phyloP scores from a whole-genome alignment of 306 rosid genomes.

The Inga oerstediana region DNA sequence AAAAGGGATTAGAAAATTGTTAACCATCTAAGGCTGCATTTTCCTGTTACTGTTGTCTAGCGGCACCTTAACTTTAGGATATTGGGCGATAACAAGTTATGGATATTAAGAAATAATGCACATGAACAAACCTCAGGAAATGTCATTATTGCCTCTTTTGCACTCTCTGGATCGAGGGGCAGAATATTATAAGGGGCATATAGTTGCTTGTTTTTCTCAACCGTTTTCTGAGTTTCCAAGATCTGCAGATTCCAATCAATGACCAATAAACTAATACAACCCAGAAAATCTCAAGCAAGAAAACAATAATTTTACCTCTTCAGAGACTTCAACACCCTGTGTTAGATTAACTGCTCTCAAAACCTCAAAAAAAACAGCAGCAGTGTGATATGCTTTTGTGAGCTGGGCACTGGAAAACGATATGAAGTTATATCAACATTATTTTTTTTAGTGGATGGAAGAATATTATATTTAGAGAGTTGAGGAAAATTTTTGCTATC shows the following conservation, averaged over 20 bases:
- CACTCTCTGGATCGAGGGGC: slow-evolving; percentile 92
- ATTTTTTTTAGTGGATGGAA: neutral
- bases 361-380: slow-evolving; percentile 90
- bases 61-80: slow-evolving; percentile 2
- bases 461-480: slow-evolving; percentile 2
- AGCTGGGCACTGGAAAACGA: slow-evolving; percentile 74
- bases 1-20: slow-evolving; percentile 12
- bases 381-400: slow-evolving; percentile 95
- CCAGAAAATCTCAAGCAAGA: neutral
- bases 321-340: slow-evolving; percentile 71
- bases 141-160: slow-evolving; percentile 78
- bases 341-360: slow-evolving; percentile 92
- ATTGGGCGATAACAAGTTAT: slow-evolving; percentile 2
- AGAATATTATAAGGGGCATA: slow-evolving; percentile 88
- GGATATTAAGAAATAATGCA: slow-evolving; percentile 1
- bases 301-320: slow-evolving; percentile 58
- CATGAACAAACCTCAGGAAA: slow-evolving; percentile 75
- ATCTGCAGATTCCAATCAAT: slow-evolving; percentile 47
- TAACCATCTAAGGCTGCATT: neutral
- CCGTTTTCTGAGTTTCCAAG: slow-evolving; percentile 66
- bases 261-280: slow-evolving; percentile 13
- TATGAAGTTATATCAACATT: slow-evolving; percentile 30
- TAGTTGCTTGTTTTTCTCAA: slow-evolving; percentile 76
- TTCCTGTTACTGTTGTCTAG: neutral
- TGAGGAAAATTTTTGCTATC: neutral